A percentile compares a stretch with the other conserved stretches of the same genome.
phyloP scores from a whole-genome alignment of 1,284 basidiomycete genomes.

The Sanghuangporus weigelae region DNA sequence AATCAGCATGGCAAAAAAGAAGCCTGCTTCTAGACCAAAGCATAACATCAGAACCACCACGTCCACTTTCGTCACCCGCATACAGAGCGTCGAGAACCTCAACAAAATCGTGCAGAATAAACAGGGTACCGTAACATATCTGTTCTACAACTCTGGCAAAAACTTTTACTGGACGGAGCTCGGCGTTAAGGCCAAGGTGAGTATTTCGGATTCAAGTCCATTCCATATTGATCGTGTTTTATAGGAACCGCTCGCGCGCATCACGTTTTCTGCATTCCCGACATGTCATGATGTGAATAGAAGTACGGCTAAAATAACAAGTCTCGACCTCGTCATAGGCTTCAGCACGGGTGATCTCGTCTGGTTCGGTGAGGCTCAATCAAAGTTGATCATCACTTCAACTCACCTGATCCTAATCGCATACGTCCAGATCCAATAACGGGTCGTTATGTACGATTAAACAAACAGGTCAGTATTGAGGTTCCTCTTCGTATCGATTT shows the following conservation, averaged over 20 bases:
- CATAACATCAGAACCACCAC: slow-evolving; percentile 85
- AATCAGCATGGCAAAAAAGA: slow-evolving; percentile 51
- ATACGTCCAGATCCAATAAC: slow-evolving; percentile 65
- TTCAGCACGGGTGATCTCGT: slow-evolving; percentile 91
- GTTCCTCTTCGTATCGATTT: slow-evolving; percentile 10
- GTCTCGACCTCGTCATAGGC: slow-evolving; percentile 88
- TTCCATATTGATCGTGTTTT: background rate
- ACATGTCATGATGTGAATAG: slow-evolving; percentile 89
- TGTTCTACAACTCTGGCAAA: slow-evolving; percentile 81
- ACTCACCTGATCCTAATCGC: background rate
- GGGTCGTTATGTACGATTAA: slow-evolving; percentile 83
- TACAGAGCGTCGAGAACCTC: slow-evolving; percentile 76
- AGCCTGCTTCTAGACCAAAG: slow-evolving; percentile 65
- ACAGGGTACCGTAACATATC: slow-evolving; percentile 75
- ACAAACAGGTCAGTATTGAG: slow-evolving; percentile 67
- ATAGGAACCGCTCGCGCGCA: slow-evolving; percentile 81
- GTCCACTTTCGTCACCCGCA: slow-evolving; percentile 83
- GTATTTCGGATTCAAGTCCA: slow-evolving; percentile 18
- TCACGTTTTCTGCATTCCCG: slow-evolving; percentile 82
- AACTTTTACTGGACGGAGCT: slow-evolving; percentile 80
- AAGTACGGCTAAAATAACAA: slow-evolving; percentile 69
- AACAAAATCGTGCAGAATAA: slow-evolving; percentile 69
- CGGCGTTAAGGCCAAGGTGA: slow-evolving; percentile 72
- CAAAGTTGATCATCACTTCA: background rate
- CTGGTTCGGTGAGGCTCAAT: slow-evolving; percentile 69